phyloP scores from a whole-genome alignment of 495 filamentous ascomycete genomes.

The Filosporella fistucella region DNA sequence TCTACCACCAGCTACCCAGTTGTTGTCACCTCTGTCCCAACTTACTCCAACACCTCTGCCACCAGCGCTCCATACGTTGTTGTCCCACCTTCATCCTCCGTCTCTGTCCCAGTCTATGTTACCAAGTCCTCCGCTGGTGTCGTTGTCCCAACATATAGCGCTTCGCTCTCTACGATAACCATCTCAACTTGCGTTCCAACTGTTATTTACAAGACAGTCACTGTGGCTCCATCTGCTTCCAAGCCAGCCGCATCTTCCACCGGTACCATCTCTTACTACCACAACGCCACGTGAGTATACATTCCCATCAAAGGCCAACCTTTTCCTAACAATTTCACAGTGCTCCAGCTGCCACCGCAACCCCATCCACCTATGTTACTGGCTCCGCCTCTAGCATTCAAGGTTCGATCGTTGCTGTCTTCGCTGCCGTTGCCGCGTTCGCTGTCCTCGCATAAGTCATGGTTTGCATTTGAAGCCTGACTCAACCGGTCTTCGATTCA shows the following conservation, averaged over 20 bases:
- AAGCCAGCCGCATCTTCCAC: slow-evolving; percentile 23
- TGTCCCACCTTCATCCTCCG: slow-evolving; percentile 28
- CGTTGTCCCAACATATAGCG: slow-evolving; percentile 3
- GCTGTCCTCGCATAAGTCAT: slow-evolving; percentile 46
- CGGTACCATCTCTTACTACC: slow-evolving; percentile 26
- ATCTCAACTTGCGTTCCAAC: slow-evolving; percentile 44
- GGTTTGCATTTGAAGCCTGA: slow-evolving; percentile 16
- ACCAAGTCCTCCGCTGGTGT: slow-evolving; percentile 1
- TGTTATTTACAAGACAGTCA: slow-evolving; percentile 48
- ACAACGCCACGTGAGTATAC: slow-evolving; percentile 17
- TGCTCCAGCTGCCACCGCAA: slow-evolving; percentile 24
- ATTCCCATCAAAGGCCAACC: background rate
- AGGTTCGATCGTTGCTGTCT: slow-evolving; percentile 39
- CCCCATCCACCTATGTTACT: slow-evolving; percentile 28
- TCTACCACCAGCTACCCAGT: slow-evolving; percentile 28
- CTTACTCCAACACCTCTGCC: slow-evolving; percentile 28
- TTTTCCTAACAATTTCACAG: slow-evolving; percentile 7
- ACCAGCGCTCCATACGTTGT: slow-evolving; percentile 18
- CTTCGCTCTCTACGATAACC: slow-evolving; percentile 24
- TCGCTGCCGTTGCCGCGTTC: slow-evolving; percentile 45
- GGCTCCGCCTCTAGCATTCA: slow-evolving; percentile 38
- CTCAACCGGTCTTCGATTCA: slow-evolving; percentile 14
- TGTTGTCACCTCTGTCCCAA: slow-evolving; percentile 3
- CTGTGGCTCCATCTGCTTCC: slow-evolving; percentile 26
- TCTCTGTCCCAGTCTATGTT: slow-evolving; percentile 22